Percentiles rank a stretch among this genome's conserved stretches.
These are phyloP conservation scores for Parathielavia appendiculata DNA, from an alignment of 495 filamentous ascomycete species.

Conservation along the genomic window DNA sequence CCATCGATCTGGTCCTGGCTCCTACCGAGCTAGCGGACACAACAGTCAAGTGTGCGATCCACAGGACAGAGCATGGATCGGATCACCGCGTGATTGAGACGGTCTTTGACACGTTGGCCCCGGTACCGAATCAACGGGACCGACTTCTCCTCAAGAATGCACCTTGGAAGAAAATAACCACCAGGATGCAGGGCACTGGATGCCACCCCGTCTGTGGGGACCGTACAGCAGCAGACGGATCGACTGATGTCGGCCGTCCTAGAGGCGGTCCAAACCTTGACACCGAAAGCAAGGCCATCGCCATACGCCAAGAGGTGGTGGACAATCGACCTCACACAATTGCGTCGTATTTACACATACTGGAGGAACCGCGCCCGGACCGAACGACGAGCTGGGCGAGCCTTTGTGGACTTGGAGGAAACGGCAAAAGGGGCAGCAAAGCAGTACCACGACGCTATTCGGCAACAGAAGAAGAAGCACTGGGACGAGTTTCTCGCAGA, in stretches of 20 bases:
- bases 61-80: slow-evolving; percentile 12
- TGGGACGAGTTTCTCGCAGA: neutral
- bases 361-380: neutral
- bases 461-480: slow-evolving; percentile 3
- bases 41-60: slow-evolving; percentile 8
- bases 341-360: neutral
- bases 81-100: slow-evolving; percentile 17
- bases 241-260: slow-evolving; percentile 12
- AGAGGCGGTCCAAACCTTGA: slow-evolving; percentile 8
- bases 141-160: slow-evolving; percentile 14
- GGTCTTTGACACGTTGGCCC: neutral
- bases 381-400: neutral
- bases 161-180: slow-evolving; percentile 9
- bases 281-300: slow-evolving; percentile 13
- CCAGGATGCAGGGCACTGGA: neutral
- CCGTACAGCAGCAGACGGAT: slow-evolving; percentile 14
- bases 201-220: slow-evolving; percentile 2
- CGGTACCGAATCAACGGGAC: neutral
- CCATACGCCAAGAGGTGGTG: slow-evolving; percentile 16
- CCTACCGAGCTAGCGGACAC: slow-evolving; percentile 7
- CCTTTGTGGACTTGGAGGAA: neutral
- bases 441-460: neutral
- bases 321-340: neutral
- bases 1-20: slow-evolving; percentile 15
- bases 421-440: neutral